Evolutionary conservation across 495 filamentous ascomycete species (phyloP).

Genomic region (Paragyromitra xinjiangensis): DNA sequence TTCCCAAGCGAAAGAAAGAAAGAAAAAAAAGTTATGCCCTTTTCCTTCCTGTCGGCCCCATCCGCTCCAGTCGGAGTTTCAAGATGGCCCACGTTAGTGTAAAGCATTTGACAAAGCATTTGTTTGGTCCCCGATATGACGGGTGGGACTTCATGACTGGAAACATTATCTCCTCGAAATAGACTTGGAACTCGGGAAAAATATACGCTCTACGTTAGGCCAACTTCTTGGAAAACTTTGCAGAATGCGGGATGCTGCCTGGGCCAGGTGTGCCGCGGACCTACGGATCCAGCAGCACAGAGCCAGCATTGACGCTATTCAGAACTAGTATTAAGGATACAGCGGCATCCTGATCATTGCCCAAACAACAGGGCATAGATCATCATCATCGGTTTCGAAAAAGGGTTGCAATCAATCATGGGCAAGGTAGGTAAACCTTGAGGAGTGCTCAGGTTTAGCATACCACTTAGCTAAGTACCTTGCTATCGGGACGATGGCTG

Average conservation of each 20-base stretch:
- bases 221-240: slow-evolving; percentile 13
- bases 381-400: slow-evolving; percentile 3
- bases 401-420: not conserved
- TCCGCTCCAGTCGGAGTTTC: slow-evolving; percentile 21
- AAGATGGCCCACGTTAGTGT: slow-evolving; percentile 27
- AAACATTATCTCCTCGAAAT: slow-evolving; percentile 3
- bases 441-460: not conserved
- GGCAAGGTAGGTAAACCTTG: not conserved
- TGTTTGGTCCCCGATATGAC: slow-evolving; percentile 4
- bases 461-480: not conserved
- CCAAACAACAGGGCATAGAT: not conserved
- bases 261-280: not conserved
- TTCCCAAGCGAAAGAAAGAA: slow-evolving; percentile 20
- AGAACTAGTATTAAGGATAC: slow-evolving; percentile 1
- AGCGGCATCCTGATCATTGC: slow-evolving; percentile 17
- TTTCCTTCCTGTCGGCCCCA: slow-evolving; percentile 12
- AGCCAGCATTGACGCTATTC: not conserved
- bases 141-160: not conserved
- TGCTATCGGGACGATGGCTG: slow-evolving; percentile 5
- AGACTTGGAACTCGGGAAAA: slow-evolving; percentile 20
- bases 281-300: not conserved
- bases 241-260: not conserved
- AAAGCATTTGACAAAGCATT: slow-evolving; percentile 20
- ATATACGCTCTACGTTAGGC: slow-evolving; percentile 1
- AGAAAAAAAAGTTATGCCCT: slow-evolving; percentile 3